Conservation (phyloP, 164 flowering plant genomes). For the Paratinospora sagittata region DNA sequence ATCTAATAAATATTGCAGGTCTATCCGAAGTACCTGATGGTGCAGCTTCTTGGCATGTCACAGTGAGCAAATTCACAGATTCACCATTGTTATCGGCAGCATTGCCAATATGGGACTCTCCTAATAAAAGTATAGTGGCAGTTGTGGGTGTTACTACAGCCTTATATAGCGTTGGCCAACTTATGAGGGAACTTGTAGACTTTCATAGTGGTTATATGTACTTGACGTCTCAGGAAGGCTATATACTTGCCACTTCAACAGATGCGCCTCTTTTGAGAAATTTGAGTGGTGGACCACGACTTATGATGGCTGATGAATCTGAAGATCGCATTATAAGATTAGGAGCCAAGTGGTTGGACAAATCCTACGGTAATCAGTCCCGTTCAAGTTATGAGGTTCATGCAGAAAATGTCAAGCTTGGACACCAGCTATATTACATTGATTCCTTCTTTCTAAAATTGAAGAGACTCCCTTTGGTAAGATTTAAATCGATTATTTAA, state of each 20-base stretch:
- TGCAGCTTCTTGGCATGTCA: slow-evolving; percentile 88
- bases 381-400: slow-evolving; percentile 63
- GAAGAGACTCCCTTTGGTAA: slow-evolving; percentile 88
- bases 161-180: slow-evolving; percentile 85
- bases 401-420: slow-evolving; percentile 71
- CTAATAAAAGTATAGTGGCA: slow-evolving; percentile 71
- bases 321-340: slow-evolving; percentile 51
- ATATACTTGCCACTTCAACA: slow-evolving; percentile 86
- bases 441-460: slow-evolving; percentile 85
- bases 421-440: slow-evolving; percentile 59
- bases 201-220: slow-evolving; percentile 85
- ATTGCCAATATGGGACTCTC: slow-evolving; percentile 67
- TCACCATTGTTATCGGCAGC: slow-evolving; percentile 96
- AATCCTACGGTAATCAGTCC: slow-evolving; percentile 38
- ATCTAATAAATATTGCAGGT: slow-evolving; percentile 78
- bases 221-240: slow-evolving; percentile 90
- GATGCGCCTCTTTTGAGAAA: slow-evolving; percentile 68
- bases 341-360: slow-evolving; percentile 78
- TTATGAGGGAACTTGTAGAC: slow-evolving; percentile 91
- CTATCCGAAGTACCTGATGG: slow-evolving; percentile 84
- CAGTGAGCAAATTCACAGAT: slow-evolving; percentile 80
- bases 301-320: slow-evolving; percentile 73
- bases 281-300: slow-evolving; percentile 52
- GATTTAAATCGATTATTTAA: slow-evolving; percentile 5
- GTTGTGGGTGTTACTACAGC: slow-evolving; percentile 97